A percentile compares a stretch with the other conserved stretches of the same genome.
phyloP scores from a whole-genome alignment of 257 asterid genomes.

The Petrea volubilis region DNA sequence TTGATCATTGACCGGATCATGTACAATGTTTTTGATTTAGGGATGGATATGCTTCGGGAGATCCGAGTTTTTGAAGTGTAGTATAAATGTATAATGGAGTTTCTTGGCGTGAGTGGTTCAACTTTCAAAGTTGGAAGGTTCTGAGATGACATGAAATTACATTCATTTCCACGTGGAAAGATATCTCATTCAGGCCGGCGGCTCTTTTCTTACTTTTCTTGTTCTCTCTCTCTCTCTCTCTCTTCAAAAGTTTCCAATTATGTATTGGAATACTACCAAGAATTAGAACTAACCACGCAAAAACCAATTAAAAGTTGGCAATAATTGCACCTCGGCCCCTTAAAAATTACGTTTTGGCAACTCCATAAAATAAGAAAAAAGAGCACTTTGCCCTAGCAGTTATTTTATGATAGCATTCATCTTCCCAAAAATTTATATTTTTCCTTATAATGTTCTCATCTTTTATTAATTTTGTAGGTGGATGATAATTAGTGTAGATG shows the following conservation, averaged over 20 bases:
- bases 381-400: no score
- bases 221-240: background rate
- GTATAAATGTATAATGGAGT: conserved; percentile 19
- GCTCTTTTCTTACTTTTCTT: background rate
- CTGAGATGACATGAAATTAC: conserved; percentile 9
- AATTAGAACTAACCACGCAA: background rate
- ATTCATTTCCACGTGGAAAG: conserved; percentile 38
- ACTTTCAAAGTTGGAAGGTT: conserved; percentile 32
- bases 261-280: background rate
- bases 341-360: no score
- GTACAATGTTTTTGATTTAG: background rate
- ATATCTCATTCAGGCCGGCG: conserved; percentile 24
- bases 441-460: no score
- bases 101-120: conserved; percentile 43
- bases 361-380: no score
- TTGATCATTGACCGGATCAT: conserved; percentile 4
- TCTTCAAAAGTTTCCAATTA: no score
- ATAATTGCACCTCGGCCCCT: no score
- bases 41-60: conserved; percentile 10
- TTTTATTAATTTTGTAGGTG: no score
- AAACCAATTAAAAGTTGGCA: background rate
- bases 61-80: conserved; percentile 16
- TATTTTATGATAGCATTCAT: no score
- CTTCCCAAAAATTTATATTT: no score
- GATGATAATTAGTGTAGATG: no score